Evolutionary conservation across 108 stramenopile genomes (phyloP), one percentile per base, ranked within the genome.

Genomic region (Skeletonema grethae): DNA sequence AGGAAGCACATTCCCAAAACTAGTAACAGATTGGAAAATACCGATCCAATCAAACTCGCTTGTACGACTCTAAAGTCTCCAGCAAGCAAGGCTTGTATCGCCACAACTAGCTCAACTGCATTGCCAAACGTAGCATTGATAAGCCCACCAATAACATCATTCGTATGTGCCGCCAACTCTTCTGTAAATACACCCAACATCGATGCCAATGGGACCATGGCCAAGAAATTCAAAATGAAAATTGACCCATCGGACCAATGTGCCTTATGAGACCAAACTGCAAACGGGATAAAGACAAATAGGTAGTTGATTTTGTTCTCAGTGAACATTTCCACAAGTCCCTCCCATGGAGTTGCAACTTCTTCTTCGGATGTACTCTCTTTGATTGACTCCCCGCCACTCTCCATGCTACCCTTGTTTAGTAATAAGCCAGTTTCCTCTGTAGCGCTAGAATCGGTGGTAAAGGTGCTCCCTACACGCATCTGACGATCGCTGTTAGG

Each of bases 121-220:
- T 99, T 99, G 53, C 98, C 98, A 74, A 99, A 95, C 29, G 98
- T 97, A 35, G 97, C 98, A 84, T 99, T 97, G 78, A 99, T 78
- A 12, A 99, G 77, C 59, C 98, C 98, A 9, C 97, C 98, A 63
- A 98, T 85, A 1, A 94, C 88, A 58, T 97, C 88, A 67, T 96
- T 97, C 20, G 97, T 99, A 82, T 99, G 97, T 7, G 93, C 79
- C 0, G 97, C 95, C 5, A 98, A 83, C 77, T 97, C 96, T 82
- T 99, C 98, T 35, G 98, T 99, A 72, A 97, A 96, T 39, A 97
- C 96, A 34, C 98, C 97, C 10, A 99, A 75, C 60, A 98, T 85
- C 34, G 86, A 76, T 5, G 98, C 97, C 22, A 99, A 71, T 2
- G 98, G 98, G 59, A 97, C 79, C 91, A 97, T 93, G 48, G 91